Base-by-base conservation (phyloP, 2,329 filamentous ascomycete genomes). In the Fusarium robinianum region DNA sequence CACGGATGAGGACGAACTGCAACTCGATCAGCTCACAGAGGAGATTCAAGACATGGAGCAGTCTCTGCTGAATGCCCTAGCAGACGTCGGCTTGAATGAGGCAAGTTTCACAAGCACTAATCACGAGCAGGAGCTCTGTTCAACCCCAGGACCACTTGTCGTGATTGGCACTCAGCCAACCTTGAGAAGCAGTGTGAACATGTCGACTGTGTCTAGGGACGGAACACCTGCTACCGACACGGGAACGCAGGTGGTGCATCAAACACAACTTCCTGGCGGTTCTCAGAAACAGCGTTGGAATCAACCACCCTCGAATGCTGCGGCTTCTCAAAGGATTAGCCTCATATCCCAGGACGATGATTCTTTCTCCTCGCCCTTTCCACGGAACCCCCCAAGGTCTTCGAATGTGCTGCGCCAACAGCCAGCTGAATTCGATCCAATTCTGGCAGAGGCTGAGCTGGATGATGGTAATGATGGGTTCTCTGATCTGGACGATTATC, bases 1-100 rank as follows among this genome's bases (percentile, higher is more conserved):
- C 33, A 81, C 75, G 1, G 72, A 76, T 3, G 72, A 75, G 8
- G 75, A 79, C 15, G 78, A 82, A 54, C 58, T 62, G 22, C 70
- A 67, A 26, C 63, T 81, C 7, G 77, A 80, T 45, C 67, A 74
- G 23, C 58, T 82, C 24, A 71, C 71, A 8, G 68, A 69, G 34
- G 60, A 71, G 38, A 64, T 81, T 10, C 69, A 73, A 43, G 58
- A 65, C 24, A 70, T 70, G 47, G 77, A 79, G 50, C 61, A 66
- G 15, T 55, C 55, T 1, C 63, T 82, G 14, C 63, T 73, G 17
- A 60, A 61, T 29, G 63, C 65, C 11, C 65, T 82, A 1, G 47
- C 69, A 3, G 66, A 67, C n/a, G 72, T 72, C 6, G 75, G 72
- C 3, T 68, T 81, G 33, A 69, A 76, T 9, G 68, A 72, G 43